A percentile compares a stretch with the other conserved stretches of the same genome.
phyloP scores from a whole-genome alignment of 164 flowering plant species.

The Vitis rupestris region DNA sequence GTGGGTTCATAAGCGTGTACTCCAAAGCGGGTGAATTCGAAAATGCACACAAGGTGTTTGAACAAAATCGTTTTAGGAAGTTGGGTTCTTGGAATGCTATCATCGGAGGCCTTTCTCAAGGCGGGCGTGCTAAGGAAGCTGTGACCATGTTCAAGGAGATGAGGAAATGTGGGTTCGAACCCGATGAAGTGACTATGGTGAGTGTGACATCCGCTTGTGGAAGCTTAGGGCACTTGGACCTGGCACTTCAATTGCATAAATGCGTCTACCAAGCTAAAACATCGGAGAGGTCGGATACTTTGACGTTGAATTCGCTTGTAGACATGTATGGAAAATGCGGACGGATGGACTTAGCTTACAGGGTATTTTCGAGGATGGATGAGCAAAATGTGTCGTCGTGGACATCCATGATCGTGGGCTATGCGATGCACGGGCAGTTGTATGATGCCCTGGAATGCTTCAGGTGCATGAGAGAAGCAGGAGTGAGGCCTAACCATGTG shows the following conservation, averaged over 20 bases:
- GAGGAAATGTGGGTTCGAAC: conserved; percentile 41
- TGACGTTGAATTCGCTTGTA: conserved; percentile 51
- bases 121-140: conserved; percentile 47
- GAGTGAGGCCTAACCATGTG: conserved; percentile 57
- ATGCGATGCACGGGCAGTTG: conserved; percentile 50
- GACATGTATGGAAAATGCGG: conserved; percentile 81
- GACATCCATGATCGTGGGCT: conserved; percentile 65
- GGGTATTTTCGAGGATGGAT: conserved; percentile 37
- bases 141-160: conserved; percentile 36
- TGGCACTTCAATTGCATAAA: conserved; percentile 63
- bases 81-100: conserved; percentile 72
- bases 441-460: conserved; percentile 50
- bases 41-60: conserved; percentile 56
- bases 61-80: conserved; percentile 46
- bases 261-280: conserved; percentile 46
- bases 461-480: conserved; percentile 36
- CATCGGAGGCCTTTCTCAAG: conserved; percentile 53
- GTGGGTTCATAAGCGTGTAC: conserved; percentile 54
- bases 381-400: conserved; percentile 54
- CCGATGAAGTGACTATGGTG: conserved; percentile 69
- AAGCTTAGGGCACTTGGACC: conserved; percentile 46
- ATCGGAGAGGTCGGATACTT: conserved; percentile 31
- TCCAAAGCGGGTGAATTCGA: conserved; percentile 43
- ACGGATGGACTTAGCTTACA: conserved; percentile 50
- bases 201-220: conserved; percentile 67